These are phyloP conservation scores for Phylloporus sp. DNA, from an alignment of 768 basidiomycete species.

Conservation along the genomic window DNA sequence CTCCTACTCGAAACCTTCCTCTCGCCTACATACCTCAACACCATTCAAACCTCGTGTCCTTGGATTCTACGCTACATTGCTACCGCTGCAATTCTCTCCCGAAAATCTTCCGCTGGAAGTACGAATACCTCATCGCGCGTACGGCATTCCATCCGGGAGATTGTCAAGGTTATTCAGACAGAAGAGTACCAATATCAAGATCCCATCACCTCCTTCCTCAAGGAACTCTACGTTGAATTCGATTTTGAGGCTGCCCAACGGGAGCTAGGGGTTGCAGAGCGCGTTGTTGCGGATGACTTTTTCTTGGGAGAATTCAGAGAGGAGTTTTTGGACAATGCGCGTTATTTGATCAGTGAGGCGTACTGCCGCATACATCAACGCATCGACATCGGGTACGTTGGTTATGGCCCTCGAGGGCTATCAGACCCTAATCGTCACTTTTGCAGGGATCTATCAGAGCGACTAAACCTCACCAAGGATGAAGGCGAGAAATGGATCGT, in stretches of 20 bases:
- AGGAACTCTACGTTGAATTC: slow-evolving; percentile 91
- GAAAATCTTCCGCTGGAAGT: slow-evolving; percentile 58
- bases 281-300: slow-evolving; percentile 87
- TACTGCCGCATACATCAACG: slow-evolving; percentile 96
- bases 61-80: slow-evolving; percentile 95
- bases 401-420: not conserved
- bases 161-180: slow-evolving; percentile 90
- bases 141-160: slow-evolving; percentile 83
- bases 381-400: slow-evolving; percentile 76
- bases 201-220: slow-evolving; percentile 89
- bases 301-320: slow-evolving; percentile 89
- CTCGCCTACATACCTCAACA: slow-evolving; percentile 94
- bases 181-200: slow-evolving; percentile 97
- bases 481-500: slow-evolving; percentile 99
- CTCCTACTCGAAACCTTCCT: slow-evolving; percentile 96
- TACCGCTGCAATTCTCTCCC: slow-evolving; percentile 87
- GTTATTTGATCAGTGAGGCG: slow-evolving; percentile 94
- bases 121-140: slow-evolving; percentile 62
- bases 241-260: slow-evolving; percentile 94
- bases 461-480: slow-evolving; percentile 87
- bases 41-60: slow-evolving; percentile 92
- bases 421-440: not conserved
- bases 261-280: slow-evolving; percentile 72
- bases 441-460: slow-evolving; percentile 81
- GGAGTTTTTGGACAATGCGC: slow-evolving; percentile 94